Conservation (phyloP, 2,329 filamentous ascomycete species). For the Lizonia empirigonia region DNA sequence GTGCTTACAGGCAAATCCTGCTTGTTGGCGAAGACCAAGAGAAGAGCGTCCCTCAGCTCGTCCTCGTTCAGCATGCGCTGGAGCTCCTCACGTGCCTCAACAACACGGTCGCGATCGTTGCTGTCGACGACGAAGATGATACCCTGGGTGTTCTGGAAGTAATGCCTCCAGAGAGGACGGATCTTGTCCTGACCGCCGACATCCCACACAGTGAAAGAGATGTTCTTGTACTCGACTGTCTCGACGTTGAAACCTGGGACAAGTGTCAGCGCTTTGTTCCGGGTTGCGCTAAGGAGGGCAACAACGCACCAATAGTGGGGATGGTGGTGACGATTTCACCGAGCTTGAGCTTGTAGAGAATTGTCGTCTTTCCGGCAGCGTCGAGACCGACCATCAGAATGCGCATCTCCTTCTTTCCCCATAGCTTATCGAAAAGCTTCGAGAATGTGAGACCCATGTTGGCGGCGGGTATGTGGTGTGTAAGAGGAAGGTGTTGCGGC, state of each 20-base stretch:
- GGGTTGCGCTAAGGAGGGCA: constrained; percentile 10
- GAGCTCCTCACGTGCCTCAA: constrained; percentile 90
- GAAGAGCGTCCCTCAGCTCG: constrained; percentile 93
- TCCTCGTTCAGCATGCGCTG: constrained; percentile 98
- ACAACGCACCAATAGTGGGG: constrained; percentile 76
- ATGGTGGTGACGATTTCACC: constrained; percentile 98
- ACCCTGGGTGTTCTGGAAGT: constrained; percentile 94
- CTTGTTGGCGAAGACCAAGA: constrained; percentile 98
- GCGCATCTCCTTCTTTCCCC: constrained; percentile 98
- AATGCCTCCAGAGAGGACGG: constrained; percentile 94
- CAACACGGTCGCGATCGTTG: constrained; percentile 87
- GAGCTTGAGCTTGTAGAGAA: constrained; percentile 98
- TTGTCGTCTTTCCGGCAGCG: constrained; percentile 95
- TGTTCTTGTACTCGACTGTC: constrained; percentile 98
- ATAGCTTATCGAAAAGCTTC: constrained; percentile 98
- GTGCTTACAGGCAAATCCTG: constrained; percentile 83
- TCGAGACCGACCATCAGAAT: constrained; percentile 97
- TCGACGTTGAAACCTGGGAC: constrained; percentile 88
- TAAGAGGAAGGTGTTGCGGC: constrained; percentile 28
- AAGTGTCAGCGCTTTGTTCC: constrained; percentile 32
- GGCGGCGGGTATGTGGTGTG: constrained; percentile 55
- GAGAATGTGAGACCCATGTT: constrained; percentile 92
- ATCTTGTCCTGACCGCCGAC: constrained; percentile 99
- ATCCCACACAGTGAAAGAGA: constrained; percentile 99
- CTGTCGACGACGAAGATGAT: constrained; percentile 99